Base-by-base conservation (phyloP, 306 rosid species). In the Vicia sativa region DNA sequence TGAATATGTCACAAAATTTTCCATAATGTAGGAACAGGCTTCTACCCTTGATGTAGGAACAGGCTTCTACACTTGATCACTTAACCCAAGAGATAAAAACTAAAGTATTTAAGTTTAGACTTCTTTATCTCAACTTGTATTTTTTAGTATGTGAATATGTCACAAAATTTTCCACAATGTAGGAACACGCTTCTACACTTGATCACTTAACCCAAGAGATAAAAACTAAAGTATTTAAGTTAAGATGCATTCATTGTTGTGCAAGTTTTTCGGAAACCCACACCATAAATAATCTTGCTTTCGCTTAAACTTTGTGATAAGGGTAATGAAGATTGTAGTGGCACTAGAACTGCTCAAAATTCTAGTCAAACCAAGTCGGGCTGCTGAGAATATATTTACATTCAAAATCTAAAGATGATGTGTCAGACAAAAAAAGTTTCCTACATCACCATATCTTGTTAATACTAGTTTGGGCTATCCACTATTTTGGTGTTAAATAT, bases 181-280 rank as follows among this genome's bases (percentile, higher is more conserved):
- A 34, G 15, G 49, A 35, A 54, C 34, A 75, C 10, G n/a, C 5
- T 35, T 60, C 26, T n/a, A 61, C 39, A 3, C 65, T 3, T 52
- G 23, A 52, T 70, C 21, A 42, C 48, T 49, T 44, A 49, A 13
- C 38, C 9, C 9, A n/a, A 18, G 53, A 34, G 48, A 48, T n/a
- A 34, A 67, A 7, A 34, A 34, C 9, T 34, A 34, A 6, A 34
- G 9, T 7, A 34, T 34, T 34, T 1, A 1, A 78, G 54, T 11
- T 23, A 67, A 78, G 55, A 54, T 66, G 46, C 49, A 7, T 73
- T 38, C 45, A 14, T 2, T 46, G 70, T 6, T 21, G 46, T 34
- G 15, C 14, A 60, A 7, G 54, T 42, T 46, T 49, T 38, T 42
- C 14, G n/a, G n/a, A n/a, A n/a, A n/a, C n/a, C n/a, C n/a, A n/a